These are phyloP conservation scores for Cryphonectria carpinicola DNA, from an alignment of 2,329 filamentous ascomycete genomes.

Conservation along the genomic window DNA sequence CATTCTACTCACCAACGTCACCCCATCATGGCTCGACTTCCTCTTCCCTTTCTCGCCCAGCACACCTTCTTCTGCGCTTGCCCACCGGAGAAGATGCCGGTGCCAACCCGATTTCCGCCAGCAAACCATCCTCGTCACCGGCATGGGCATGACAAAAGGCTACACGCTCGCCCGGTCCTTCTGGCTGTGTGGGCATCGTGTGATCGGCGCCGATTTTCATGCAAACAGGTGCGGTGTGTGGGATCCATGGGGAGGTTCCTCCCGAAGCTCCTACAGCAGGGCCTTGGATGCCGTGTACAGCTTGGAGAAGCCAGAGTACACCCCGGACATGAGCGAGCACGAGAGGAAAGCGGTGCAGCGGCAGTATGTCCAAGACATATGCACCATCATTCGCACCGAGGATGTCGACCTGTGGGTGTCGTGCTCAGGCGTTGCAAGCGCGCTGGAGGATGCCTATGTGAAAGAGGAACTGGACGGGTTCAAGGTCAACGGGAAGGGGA, in stretches of 20 bases:
- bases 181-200: conserved; percentile 66
- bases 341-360: conserved; percentile 63
- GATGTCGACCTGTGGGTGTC: conserved; percentile 73
- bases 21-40: conserved; percentile 12
- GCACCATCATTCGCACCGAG: conserved; percentile 57
- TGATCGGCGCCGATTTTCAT: conserved; percentile 72
- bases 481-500: conserved; percentile 45
- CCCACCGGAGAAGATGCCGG: conserved; percentile 19
- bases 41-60: conserved; percentile 17
- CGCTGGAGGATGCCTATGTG: conserved; percentile 68
- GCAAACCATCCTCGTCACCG: conserved; percentile 68
- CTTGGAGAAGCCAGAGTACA: conserved; percentile 41
- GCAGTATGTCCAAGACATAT: conserved; percentile 31
- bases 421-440: conserved; percentile 70
- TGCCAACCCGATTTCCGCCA: conserved; percentile 12
- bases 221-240: conserved; percentile 49
- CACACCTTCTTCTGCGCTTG: conserved; percentile 9
- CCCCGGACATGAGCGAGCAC: conserved; percentile 37
- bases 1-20: conserved; percentile 3
- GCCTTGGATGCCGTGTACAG: conserved; percentile 59
- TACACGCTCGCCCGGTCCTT: conserved; percentile 68
- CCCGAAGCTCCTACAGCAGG: conserved; percentile 54
- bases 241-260: conserved; percentile 8
- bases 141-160: conserved; percentile 74
- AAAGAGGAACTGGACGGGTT: conserved; percentile 63